Evolutionary conservation across 2,329 filamentous ascomycete species (phyloP).

Genomic region (Hyphodiscus sp.): DNA sequence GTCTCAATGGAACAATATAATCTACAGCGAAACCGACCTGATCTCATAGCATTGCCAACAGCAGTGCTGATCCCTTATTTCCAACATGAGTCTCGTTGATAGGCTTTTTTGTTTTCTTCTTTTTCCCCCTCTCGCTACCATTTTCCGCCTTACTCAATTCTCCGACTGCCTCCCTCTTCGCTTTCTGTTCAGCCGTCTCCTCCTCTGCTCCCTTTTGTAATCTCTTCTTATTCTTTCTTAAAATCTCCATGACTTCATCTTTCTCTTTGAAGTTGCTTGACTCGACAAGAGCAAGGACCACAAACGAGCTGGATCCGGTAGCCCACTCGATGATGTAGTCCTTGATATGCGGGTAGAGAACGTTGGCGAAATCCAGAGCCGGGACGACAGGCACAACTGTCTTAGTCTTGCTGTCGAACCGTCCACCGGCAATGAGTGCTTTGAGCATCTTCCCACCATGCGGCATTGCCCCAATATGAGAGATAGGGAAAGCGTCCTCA

Average conservation of each 20-base stretch:
- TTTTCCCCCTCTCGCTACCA: conserved; percentile 34
- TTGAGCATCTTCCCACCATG: conserved; percentile 81
- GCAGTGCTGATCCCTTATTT: conserved; percentile 55
- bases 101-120: conserved; percentile 38
- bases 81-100: conserved; percentile 41
- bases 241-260: conserved; percentile 58
- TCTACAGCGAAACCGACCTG: no score
- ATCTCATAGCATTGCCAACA: conserved; percentile 48
- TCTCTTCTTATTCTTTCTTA: conserved; percentile 67
- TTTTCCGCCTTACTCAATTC: conserved; percentile 34
- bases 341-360: conserved; percentile 77
- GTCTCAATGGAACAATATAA: no score
- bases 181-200: conserved; percentile 48
- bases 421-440: conserved; percentile 81
- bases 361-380: conserved; percentile 70
- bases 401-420: conserved; percentile 70
- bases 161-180: conserved; percentile 37
- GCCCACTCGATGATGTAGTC: conserved; percentile 76
- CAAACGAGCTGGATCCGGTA: conserved; percentile 77
- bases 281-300: conserved; percentile 76
- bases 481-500: conserved; percentile 9
- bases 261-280: conserved; percentile 61
- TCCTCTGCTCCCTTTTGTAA: conserved; percentile 61
- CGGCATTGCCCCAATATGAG: conserved; percentile 54
- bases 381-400: conserved; percentile 66